Conservation (phyloP, 177 flowering plant species). For the Vitis hybrid region DNA sequence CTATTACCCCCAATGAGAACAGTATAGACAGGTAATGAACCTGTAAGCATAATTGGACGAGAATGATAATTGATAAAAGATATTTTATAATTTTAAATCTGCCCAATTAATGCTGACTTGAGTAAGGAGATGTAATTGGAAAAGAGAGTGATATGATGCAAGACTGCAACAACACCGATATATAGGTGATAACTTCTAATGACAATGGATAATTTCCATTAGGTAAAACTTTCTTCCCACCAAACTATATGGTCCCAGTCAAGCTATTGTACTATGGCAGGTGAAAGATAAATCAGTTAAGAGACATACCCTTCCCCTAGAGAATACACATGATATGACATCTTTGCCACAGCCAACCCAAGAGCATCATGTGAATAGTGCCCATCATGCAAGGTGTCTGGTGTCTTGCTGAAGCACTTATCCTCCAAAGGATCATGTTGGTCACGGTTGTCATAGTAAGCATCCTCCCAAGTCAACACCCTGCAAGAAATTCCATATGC, state of each 20-base stretch:
- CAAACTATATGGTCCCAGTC: neutral
- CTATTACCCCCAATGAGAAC: neutral
- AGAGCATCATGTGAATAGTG: slow-evolving; percentile 48
- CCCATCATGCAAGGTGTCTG: slow-evolving; percentile 32
- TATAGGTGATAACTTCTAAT: neutral
- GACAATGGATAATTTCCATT: neutral
- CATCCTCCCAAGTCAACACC: slow-evolving; percentile 80
- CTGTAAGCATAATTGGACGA: neutral
- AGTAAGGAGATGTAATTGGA: neutral
- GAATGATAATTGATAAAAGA: neutral
- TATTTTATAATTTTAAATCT: neutral
- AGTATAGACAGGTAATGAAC: neutral
- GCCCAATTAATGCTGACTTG: neutral
- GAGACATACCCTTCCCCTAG: slow-evolving; percentile 80
- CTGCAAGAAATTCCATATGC: slow-evolving; percentile 35
- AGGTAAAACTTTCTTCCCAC: neutral
- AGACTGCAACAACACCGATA: neutral
- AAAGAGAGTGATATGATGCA: neutral
- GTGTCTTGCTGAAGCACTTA: slow-evolving; percentile 25
- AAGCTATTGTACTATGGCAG: neutral
- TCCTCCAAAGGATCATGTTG: slow-evolving; percentile 33
- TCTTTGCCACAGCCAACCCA: slow-evolving; percentile 70
- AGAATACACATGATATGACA: slow-evolving; percentile 73
- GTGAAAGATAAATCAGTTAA: neutral
- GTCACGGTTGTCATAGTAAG: slow-evolving; percentile 51